Conservation (phyloP, 2,329 filamentous ascomycete genomes). For the Colletotrichum simmondsii region DNA sequence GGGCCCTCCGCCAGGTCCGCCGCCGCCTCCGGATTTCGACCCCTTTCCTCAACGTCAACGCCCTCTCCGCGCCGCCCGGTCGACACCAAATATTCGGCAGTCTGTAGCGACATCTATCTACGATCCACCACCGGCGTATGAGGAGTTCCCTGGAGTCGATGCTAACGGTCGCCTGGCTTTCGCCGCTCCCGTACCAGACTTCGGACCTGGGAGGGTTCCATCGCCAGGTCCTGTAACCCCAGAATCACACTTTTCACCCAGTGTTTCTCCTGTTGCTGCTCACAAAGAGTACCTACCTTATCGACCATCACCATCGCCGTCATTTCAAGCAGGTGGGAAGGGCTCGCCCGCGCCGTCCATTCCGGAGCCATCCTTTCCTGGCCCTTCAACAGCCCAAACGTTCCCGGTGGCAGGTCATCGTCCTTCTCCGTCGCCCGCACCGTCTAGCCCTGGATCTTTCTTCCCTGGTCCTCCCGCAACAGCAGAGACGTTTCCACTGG, state of each 20-base stretch:
- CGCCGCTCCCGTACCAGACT: not conserved
- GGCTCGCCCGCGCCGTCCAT: not conserved
- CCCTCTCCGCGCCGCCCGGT: constrained; percentile 20
- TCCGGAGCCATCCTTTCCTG: constrained; percentile 1
- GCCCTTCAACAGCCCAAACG: constrained; percentile 5
- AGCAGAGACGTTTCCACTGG: constrained; percentile 7
- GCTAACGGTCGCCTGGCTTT: constrained; percentile 12
- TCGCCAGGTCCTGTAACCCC: not conserved
- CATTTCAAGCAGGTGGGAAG: not conserved
- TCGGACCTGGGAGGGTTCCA: not conserved
- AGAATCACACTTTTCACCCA: not conserved
- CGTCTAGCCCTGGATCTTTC: not conserved
- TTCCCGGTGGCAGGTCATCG: constrained; percentile 11
- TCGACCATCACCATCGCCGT: not conserved
- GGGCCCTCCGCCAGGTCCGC: constrained; percentile 24
- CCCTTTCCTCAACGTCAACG: constrained; percentile 24
- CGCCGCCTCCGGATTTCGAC: constrained; percentile 30
- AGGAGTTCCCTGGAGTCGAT: constrained; percentile 26
- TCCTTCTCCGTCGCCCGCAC: not conserved
- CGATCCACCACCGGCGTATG: constrained; percentile 22
- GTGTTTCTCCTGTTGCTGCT: not conserved
- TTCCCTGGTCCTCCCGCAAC: not conserved
- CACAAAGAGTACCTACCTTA: not conserved
- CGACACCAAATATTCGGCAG: constrained; percentile 30
- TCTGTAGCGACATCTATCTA: constrained; percentile 2